Conservation (phyloP, 257 asterid genomes). For the Salvia hispanica region DNA sequence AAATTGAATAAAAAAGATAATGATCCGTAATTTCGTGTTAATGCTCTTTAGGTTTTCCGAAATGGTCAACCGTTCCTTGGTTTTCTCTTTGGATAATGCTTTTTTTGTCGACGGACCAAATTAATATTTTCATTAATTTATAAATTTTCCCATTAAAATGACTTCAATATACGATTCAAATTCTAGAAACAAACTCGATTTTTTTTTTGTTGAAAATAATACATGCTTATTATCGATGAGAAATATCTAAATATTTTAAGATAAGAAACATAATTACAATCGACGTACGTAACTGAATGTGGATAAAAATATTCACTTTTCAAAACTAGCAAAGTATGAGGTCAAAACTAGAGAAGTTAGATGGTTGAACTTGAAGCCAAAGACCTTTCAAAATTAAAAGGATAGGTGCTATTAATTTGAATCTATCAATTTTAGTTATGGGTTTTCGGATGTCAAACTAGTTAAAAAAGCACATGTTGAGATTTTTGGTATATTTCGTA, state of each 20-base stretch:
- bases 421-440: background rate
- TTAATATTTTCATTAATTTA: too few species aligned
- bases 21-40: background rate
- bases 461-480: too few species aligned
- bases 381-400: too few species aligned
- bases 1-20: constrained; percentile 2
- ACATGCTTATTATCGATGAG: background rate
- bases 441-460: background rate
- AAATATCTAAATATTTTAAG: background rate
- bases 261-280: too few species aligned
- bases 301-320: too few species aligned
- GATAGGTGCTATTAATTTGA: too few species aligned
- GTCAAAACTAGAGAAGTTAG: too few species aligned
- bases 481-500: too few species aligned
- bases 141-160: too few species aligned
- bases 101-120: background rate
- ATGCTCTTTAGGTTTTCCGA: background rate
- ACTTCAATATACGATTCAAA: background rate
- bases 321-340: too few species aligned
- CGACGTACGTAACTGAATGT: too few species aligned
- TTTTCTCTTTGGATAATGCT: background rate
- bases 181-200: background rate
- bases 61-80: background rate
- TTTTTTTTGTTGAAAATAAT: background rate
- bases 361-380: too few species aligned